Percentiles rank a stretch among this genome's conserved stretches.
phyloP scores from a whole-genome alignment of 2,329 filamentous ascomycete species.

The Sporothrix schenckii region DNA sequence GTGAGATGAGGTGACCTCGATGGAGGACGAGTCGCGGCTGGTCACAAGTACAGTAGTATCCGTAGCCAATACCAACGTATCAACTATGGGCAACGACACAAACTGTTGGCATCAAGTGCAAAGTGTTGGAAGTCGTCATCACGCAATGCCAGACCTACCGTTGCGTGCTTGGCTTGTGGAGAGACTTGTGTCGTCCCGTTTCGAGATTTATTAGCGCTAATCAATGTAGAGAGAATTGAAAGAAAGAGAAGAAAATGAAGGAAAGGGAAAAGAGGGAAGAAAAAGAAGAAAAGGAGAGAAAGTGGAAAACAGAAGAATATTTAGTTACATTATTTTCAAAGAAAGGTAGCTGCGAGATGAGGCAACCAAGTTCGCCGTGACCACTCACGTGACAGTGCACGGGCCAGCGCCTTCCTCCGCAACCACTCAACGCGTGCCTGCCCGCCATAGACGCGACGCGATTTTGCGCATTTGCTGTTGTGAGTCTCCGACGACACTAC shows the following conservation, averaged over 20 bases:
- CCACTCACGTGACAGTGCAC: slow-evolving; percentile 37
- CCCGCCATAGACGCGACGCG: slow-evolving; percentile 24
- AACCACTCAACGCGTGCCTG: slow-evolving; percentile 32
- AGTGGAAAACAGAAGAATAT: too few species aligned
- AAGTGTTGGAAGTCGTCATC: neutral
- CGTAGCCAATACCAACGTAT: too few species aligned
- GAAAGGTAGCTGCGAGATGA: too few species aligned
- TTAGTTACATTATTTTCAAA: too few species aligned
- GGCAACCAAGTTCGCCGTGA: neutral
- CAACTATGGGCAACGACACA: neutral
- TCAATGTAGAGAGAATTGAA: neutral
- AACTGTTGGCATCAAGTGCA: neutral
- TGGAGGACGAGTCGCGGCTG: neutral
- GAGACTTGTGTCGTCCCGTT: neutral
- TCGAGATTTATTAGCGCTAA: neutral
- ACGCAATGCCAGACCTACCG: neutral
- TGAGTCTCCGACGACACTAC: neutral
- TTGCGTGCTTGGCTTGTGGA: neutral
- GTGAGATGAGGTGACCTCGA: too few species aligned
- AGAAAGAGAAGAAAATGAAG: neutral
- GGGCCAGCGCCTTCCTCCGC: neutral
- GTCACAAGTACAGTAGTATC: too few species aligned
- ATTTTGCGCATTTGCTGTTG: slow-evolving; percentile 18
- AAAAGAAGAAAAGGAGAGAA: neutral
- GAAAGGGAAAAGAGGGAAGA: neutral